phyloP scores from a whole-genome alignment of 192 early-diverging fungal genomes.

The Coemansia sp. region DNA sequence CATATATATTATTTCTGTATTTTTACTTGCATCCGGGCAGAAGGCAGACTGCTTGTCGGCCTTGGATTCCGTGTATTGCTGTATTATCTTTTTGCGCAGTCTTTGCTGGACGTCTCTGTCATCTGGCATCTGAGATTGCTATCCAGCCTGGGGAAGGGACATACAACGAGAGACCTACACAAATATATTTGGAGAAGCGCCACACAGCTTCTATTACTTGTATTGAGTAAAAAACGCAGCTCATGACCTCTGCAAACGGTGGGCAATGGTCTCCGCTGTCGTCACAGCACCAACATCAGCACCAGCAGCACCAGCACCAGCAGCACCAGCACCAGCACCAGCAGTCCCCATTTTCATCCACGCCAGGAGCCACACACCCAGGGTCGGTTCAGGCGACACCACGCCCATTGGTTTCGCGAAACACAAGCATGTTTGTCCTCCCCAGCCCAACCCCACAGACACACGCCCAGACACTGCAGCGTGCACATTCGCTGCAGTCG shows the following conservation, averaged over 20 bases:
- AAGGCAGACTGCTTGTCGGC: neutral
- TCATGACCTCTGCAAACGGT: neutral
- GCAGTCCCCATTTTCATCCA: slow-evolving; percentile 5
- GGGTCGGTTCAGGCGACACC: slow-evolving; percentile 15
- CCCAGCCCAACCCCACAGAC: slow-evolving; percentile 34
- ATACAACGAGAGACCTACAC: too few relatives aligned
- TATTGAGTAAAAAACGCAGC: neutral
- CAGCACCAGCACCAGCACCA: slow-evolving; percentile 8
- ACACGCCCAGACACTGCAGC: slow-evolving; percentile 35
- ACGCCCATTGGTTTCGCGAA: slow-evolving; percentile 34
- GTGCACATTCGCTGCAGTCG: slow-evolving; percentile 44
- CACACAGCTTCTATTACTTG: too few relatives aligned
- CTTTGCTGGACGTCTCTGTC: neutral
- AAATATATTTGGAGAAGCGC: too few relatives aligned
- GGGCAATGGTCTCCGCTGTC: neutral
- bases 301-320: slow-evolving; percentile 5
- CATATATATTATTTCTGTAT: neutral
- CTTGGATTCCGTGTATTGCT: neutral
- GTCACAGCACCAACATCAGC: slow-evolving; percentile 10
- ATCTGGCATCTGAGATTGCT: neutral
- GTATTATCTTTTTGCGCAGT: neutral
- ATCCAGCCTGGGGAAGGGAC: too few relatives aligned
- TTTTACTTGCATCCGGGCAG: neutral
- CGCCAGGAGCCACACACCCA: slow-evolving; percentile 1
- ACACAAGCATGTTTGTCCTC: slow-evolving; percentile 31